These are phyloP conservation scores for Kodamaea sp. DNA, from an alignment of 1,139 yeast genomes.

Conservation along the genomic window DNA sequence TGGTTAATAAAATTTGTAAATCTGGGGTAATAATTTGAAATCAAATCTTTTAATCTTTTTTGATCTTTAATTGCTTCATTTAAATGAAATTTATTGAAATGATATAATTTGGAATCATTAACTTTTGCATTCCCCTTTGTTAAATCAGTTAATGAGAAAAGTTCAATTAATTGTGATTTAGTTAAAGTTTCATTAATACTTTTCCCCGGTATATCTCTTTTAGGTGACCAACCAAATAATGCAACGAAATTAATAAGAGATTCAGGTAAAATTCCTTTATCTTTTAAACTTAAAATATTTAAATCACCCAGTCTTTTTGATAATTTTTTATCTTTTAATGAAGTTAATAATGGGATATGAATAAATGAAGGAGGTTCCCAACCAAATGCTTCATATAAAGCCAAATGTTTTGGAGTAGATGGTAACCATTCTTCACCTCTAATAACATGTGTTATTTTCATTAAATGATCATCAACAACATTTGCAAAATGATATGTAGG, in stretches of 20 bases:
- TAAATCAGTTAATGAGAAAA: conserved; percentile 59
- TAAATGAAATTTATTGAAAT: conserved; percentile 70
- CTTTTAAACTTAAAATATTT: conserved; percentile 58
- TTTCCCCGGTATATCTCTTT: conserved; percentile 48
- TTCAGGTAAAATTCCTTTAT: conserved; percentile 73
- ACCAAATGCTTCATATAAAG: conserved; percentile 80
- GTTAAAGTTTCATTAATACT: conserved; percentile 58
- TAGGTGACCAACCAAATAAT: conserved; percentile 92
- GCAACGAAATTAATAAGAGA: conserved; percentile 86
- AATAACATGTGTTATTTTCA: conserved; percentile 90
- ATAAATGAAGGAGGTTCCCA: conserved; percentile 79
- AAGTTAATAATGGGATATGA: conserved; percentile 88
- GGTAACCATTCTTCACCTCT: conserved; percentile 98
- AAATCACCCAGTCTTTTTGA: conserved; percentile 84
- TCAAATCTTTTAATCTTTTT: conserved; percentile 26
- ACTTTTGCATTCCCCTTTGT: conserved; percentile 95
- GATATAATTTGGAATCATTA: conserved; percentile 67
- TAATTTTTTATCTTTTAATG: conserved; percentile 70
- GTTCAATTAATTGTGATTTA: conserved; percentile 48
- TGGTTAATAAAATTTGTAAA: conserved; percentile 15
- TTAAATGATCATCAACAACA: conserved; percentile 89
- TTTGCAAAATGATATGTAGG: conserved; percentile 98
- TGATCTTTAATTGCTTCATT: conserved; percentile 34
- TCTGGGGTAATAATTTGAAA: conserved; percentile 23
- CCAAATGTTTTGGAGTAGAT: conserved; percentile 91